Evolutionary conservation across 1,284 basidiomycete species (phyloP), one percentile per base, ranked within the genome.

Genomic region (Apiotrichum montevideense): DNA sequence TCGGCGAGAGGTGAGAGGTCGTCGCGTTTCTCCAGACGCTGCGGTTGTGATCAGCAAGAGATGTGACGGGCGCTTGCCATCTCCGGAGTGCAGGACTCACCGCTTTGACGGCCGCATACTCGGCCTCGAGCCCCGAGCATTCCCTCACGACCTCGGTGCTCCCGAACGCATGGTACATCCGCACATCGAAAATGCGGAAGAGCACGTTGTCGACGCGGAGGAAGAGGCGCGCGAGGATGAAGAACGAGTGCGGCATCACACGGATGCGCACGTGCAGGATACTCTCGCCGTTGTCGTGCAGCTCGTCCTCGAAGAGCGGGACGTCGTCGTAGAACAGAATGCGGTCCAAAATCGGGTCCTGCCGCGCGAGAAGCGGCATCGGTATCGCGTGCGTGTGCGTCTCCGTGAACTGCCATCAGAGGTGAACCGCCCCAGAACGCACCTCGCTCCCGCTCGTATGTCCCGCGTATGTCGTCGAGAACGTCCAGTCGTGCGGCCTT

Each of bases 401-500:
- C 79, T 78, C 66, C 85, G 81, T 5, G 83, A 84, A 57, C 79
- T 72, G 37, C 21, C 21, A 21, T 21, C 21, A 15, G 34, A 4
- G 63, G 21, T 11, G 65, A 54, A 43, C 21, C 6, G 9, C 21
- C 15, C 7, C 29, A 0, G 3, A 1, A 56, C 67, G 49, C 41
- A 70, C 70, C n/a, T 54, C 63, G 8, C 66, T 55, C 8, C 68
- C 69, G 3, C 57, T 61, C 10, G 70, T 60, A 58, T 87, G 83
- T 0, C 95, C 96, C 0, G 85, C 68, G 70, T 97, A 95, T 1
- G 83, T 85, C 3, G 90, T 90, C 0, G 93, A 96, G 73, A 96
- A 98, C 5, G 96, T 98, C 96, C 96, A 98, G 72, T 99, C 96
- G 75, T 91, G 98, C 2, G 87, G 87, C 66, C 93, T 93, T 3